Conservation (phyloP, 371 early-diverging fungal genomes). For the Saksenaea vasiformis region DNA sequence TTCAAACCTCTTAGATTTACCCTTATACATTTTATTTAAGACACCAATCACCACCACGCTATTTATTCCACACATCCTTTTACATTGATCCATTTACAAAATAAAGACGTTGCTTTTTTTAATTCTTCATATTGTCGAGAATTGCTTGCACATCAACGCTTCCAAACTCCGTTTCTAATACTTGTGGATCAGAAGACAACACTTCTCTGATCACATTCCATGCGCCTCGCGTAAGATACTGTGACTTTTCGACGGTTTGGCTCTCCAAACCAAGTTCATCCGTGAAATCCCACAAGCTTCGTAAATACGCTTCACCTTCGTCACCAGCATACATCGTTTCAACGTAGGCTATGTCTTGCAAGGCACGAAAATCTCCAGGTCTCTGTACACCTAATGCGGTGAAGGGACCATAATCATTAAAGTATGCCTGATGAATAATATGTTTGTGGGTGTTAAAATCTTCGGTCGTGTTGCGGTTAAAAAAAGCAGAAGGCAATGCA, state of each 20-base stretch:
- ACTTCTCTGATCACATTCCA: slow-evolving; percentile 28
- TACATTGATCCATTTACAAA: neutral
- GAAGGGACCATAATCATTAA: slow-evolving; percentile 57
- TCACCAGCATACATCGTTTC: slow-evolving; percentile 64
- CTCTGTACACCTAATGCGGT: slow-evolving; percentile 50
- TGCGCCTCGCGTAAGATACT: slow-evolving; percentile 24
- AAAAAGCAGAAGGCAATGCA: slow-evolving; percentile 51
- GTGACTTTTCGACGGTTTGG: slow-evolving; percentile 17
- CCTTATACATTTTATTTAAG: neutral
- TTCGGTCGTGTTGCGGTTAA: slow-evolving; percentile 27
- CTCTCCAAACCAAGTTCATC: slow-evolving; percentile 35
- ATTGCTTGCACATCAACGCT: slow-evolving; percentile 19
- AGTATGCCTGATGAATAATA: slow-evolving; percentile 42
- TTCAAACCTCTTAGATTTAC: neutral
- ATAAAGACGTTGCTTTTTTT: neutral
- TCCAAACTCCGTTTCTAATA: slow-evolving; percentile 31
- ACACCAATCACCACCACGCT: neutral
- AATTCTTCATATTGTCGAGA: neutral
- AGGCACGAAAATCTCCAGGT: slow-evolving; percentile 49
- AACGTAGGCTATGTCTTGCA: slow-evolving; percentile 47
- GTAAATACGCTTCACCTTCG: slow-evolving; percentile 65
- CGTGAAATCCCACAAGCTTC: slow-evolving; percentile 62
- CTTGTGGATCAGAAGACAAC: neutral
- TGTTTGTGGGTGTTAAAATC: slow-evolving; percentile 43
- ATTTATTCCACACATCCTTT: slow-evolving; percentile 1